Conservation (phyloP, 306 rosid species). For the Fragaria vesca region DNA sequence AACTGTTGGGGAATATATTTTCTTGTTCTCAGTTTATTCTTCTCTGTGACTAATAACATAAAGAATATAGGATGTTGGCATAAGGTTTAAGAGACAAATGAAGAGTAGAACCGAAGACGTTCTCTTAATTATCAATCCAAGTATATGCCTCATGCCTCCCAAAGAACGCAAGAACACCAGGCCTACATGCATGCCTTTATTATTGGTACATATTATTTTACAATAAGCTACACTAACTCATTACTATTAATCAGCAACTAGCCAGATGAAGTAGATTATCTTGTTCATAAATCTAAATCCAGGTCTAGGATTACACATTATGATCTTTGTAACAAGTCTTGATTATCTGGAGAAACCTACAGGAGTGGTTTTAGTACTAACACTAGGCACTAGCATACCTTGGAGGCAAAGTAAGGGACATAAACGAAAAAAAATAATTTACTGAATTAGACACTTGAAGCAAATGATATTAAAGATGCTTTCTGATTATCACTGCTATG, state of each 20-base stretch:
- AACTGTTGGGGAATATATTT: too few species aligned
- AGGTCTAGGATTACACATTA: too few species aligned
- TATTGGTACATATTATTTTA: too few species aligned
- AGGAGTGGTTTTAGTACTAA: background rate
- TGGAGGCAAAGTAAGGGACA: slow-evolving; percentile 16
- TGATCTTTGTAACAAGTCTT: too few species aligned
- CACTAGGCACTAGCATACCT: background rate
- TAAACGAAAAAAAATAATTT: background rate
- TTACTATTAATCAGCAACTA: too few species aligned
- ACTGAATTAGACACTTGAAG: background rate
- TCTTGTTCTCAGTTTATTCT: background rate
- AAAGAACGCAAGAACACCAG: background rate
- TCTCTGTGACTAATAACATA: background rate
- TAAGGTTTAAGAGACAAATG: too few species aligned
- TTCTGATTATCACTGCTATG: background rate
- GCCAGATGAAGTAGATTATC: too few species aligned
- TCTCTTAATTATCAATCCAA: background rate
- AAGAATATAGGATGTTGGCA: background rate
- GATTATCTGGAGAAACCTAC: background rate
- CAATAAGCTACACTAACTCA: too few species aligned
- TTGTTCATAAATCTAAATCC: too few species aligned
- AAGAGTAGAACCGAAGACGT: too few species aligned
- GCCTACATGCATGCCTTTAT: background rate
- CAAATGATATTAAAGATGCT: slow-evolving; percentile 1
- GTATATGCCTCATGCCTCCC: background rate